A percentile compares a stretch with the other conserved stretches of the same genome.
Evolutionary conservation across 228 moss, liverwort and hornwort genomes (phyloP).

Genomic region (Sphagnum magellanicum): DNA sequence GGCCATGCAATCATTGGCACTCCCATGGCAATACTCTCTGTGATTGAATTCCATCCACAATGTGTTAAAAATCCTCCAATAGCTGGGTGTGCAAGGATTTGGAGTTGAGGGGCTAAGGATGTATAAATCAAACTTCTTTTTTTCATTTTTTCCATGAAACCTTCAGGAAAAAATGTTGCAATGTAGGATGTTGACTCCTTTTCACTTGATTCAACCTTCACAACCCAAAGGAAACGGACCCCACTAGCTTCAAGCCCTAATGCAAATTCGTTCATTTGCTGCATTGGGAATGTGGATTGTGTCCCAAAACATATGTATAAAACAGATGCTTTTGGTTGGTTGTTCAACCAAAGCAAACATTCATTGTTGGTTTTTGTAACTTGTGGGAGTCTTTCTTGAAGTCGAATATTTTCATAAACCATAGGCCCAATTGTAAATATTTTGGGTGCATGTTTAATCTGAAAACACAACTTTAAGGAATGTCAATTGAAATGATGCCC

Average conservation of each 20-base stretch:
- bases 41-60: slow-evolving; percentile 3
- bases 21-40: neutral
- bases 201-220: neutral
- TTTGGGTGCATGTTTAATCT: slow-evolving; percentile 14
- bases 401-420: neutral
- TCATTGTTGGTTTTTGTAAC: slow-evolving; percentile 2
- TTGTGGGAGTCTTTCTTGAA: slow-evolving; percentile 11
- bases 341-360: neutral
- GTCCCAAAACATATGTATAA: neutral
- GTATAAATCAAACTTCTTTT: neutral
- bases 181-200: neutral
- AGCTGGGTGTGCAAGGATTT: neutral
- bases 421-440: slow-evolving; percentile 31
- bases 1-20: slow-evolving; percentile 1
- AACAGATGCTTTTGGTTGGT: neutral
- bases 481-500: no score
- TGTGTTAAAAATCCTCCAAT: slow-evolving; percentile 1
- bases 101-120: neutral
- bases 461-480: no score
- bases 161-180: neutral
- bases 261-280: neutral
- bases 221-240: neutral
- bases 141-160: neutral
- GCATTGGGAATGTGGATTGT: neutral
- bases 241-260: neutral